These are phyloP conservation scores for Rhodotorula taiwanensis DNA, from an alignment of 768 basidiomycete species.

Conservation along the genomic window DNA sequence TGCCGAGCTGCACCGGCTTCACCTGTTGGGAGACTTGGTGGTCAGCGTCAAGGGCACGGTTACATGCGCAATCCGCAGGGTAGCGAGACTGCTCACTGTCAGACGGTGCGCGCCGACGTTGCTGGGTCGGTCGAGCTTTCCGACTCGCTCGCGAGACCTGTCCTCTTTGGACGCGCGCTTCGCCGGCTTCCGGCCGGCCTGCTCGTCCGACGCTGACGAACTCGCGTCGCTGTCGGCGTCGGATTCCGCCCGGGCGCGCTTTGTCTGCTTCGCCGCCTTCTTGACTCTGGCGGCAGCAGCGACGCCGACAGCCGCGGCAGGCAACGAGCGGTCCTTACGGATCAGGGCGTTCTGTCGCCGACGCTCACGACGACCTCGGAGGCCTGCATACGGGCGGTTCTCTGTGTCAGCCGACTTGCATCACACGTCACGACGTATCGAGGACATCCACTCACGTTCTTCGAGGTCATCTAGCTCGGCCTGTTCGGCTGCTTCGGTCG, in stretches of 20 bases:
- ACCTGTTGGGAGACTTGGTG: background rate
- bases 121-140: background rate
- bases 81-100: conserved; percentile 5
- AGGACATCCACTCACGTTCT: conserved; percentile 15
- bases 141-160: background rate
- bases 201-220: too few species aligned
- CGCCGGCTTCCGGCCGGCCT: background rate
- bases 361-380: conserved; percentile 21
- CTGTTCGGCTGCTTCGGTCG: background rate
- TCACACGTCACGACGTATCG: background rate
- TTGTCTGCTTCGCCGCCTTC: conserved; percentile 3
- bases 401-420: too few species aligned
- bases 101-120: background rate
- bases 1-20: conserved; percentile 18
- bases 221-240: too few species aligned
- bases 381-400: conserved; percentile 9
- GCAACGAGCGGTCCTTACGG: conserved; percentile 23
- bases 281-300: conserved; percentile 23
- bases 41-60: background rate
- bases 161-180: conserved; percentile 1
- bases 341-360: conserved; percentile 25
- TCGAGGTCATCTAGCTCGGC: conserved; percentile 18
- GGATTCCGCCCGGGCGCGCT: too few species aligned
- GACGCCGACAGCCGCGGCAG: conserved; percentile 12
- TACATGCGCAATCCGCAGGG: background rate